Percentiles rank a stretch among this genome's conserved stretches.
Conservation (phyloP, 163 green algal genomes). For the Chloroidium sp. region DNA sequence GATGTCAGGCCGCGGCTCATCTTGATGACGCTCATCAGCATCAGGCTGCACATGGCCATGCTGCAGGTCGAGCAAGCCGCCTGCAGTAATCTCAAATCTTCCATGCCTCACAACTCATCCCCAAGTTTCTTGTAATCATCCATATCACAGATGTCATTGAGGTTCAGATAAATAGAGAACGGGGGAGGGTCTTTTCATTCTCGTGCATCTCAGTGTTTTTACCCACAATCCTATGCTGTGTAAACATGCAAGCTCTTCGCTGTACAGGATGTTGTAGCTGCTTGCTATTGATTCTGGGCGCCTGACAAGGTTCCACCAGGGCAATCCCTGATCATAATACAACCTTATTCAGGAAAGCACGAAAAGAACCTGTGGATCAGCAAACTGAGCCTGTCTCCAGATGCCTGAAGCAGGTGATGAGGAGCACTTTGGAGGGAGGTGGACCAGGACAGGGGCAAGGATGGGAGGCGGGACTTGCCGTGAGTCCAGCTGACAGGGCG, state of each 20-base stretch:
- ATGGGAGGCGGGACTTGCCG: neutral
- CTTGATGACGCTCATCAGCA: conserved; percentile 63
- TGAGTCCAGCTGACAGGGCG: neutral
- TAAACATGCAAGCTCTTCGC: neutral
- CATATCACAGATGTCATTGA: neutral
- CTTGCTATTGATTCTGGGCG: neutral
- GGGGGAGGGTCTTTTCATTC: no score
- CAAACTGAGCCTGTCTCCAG: neutral
- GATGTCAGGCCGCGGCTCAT: conserved; percentile 56
- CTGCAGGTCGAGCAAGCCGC: conserved; percentile 51
- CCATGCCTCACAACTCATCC: neutral
- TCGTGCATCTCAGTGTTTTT: no score
- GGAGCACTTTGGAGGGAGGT: no score
- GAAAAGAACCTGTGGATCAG: neutral
- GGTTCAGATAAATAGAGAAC: neutral
- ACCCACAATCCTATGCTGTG: no score
- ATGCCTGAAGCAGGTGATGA: no score
- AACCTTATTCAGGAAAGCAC: no score
- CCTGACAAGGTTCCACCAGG: no score
- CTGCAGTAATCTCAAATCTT: conserved; percentile 16
- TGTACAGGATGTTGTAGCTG: neutral
- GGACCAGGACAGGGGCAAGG: neutral
- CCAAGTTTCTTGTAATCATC: neutral
- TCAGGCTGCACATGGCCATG: conserved; percentile 61
- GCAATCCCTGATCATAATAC: no score